These are phyloP conservation scores for Paramecium caudatum DNA, from an alignment of 73 alveolate species.

Conservation along the genomic window DNA sequence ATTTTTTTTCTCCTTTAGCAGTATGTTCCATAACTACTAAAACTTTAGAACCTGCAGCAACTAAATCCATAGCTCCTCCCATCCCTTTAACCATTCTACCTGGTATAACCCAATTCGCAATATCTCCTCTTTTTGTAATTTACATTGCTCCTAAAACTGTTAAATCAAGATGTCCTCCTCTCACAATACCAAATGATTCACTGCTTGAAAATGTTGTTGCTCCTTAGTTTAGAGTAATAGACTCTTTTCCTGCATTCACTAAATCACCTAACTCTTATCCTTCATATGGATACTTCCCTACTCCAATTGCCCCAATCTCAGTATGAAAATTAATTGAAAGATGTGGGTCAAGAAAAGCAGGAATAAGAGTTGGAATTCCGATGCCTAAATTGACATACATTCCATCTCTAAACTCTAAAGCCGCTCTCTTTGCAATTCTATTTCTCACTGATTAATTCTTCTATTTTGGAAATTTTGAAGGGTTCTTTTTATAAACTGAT, in stretches of 20 bases:
- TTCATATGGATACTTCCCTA: slow-evolving; percentile 87
- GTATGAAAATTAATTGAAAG: slow-evolving; percentile 79
- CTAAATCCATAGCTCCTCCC: slow-evolving; percentile 96
- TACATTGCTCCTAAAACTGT: slow-evolving; percentile 91
- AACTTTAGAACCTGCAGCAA: slow-evolving; percentile 81
- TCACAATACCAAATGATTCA: slow-evolving; percentile 92
- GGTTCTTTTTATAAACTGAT: slow-evolving; percentile 63
- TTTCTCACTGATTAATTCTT: slow-evolving; percentile 76
- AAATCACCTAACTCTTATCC: slow-evolving; percentile 91
- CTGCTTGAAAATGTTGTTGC: slow-evolving; percentile 89
- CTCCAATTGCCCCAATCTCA: slow-evolving; percentile 91
- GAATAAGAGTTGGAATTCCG: slow-evolving; percentile 88
- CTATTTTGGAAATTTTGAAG: slow-evolving; percentile 52
- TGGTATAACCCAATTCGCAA: slow-evolving; percentile 98
- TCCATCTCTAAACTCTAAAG: slow-evolving; percentile 84
- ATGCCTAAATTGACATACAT: slow-evolving; percentile 91
- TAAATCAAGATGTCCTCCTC: slow-evolving; percentile 92
- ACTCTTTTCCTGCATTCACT: slow-evolving; percentile 96
- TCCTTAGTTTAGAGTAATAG: slow-evolving; percentile 89
- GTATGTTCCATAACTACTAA: slow-evolving; percentile 91
- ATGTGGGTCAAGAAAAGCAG: slow-evolving; percentile 77
- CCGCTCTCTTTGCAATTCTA: slow-evolving; percentile 87
- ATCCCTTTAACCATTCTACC: slow-evolving; percentile 95
- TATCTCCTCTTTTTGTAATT: slow-evolving; percentile 91
- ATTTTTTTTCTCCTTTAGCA: slow-evolving; percentile 82